These are phyloP conservation scores for Senecio squalidus DNA, from an alignment of 140 eudicot species.

Conservation along the genomic window DNA sequence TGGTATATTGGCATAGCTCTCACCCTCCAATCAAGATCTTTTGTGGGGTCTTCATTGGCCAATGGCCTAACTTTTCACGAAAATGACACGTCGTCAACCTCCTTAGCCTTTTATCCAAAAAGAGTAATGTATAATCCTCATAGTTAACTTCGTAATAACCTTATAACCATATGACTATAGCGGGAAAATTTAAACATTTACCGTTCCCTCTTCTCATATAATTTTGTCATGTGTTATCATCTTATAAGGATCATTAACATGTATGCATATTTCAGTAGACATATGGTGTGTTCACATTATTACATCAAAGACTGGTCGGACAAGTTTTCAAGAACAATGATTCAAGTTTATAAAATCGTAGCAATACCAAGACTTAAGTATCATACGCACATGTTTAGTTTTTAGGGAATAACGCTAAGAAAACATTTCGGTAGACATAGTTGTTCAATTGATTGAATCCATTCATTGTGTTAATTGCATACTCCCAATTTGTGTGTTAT, in stretches of 20 bases:
- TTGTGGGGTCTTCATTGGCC: conserved; percentile 17
- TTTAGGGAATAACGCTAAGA: neutral
- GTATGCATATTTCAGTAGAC: neutral
- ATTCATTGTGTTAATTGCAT: conserved; percentile 7
- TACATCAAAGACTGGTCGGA: neutral
- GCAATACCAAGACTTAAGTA: neutral
- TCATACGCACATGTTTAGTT: neutral
- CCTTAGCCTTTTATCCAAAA: neutral
- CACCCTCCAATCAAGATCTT: conserved; percentile 5
- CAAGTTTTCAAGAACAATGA: neutral
- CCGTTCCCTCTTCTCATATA: neutral
- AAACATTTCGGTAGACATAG: neutral
- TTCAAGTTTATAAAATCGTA: neutral
- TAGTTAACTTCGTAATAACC: too few relatives aligned
- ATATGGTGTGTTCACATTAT: neutral
- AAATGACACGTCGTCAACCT: conserved; percentile 19
- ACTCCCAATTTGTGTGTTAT: neutral
- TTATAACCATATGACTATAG: neutral
- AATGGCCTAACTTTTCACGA: conserved; percentile 18
- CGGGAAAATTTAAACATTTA: neutral
- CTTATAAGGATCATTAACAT: too few relatives aligned
- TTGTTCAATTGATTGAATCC: neutral
- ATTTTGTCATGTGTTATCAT: neutral
- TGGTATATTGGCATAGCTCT: neutral
- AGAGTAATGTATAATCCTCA: neutral